Base-by-base conservation (phyloP, 108 stramenopile species). In the Skeletonema tropicum region DNA sequence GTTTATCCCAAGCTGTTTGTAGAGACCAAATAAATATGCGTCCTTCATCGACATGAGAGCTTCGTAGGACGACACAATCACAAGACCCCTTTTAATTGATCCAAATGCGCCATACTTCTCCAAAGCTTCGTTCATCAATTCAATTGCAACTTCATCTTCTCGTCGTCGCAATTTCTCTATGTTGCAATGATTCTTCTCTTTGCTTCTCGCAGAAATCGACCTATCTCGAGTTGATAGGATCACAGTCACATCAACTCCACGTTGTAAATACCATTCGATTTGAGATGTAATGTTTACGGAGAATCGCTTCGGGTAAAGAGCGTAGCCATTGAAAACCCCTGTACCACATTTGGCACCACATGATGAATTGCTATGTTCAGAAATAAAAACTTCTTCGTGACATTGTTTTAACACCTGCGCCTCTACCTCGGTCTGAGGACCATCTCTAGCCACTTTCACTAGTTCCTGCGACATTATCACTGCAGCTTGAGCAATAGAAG, bases 231-330 rank as follows among this genome's bases (percentile, higher is more conserved):
- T 64, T 2, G 52, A 60, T 42, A 82, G 21, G 8, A 82, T 13
- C 11, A 68, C 68, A 52, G 49, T 45, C n/a, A 58, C 39, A 17
- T 83, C 76, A 30, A 83, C 72, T 19, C 76, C 82, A 35, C 74
- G 82, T 29, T 46, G 45, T 21, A 33, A 64, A 46, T 83, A 83
- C 61, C 76, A 73, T 58, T 83, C 45, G 31, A 83, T 64, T 23
- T 83, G 82, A 15, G 60, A 49, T 39, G 76, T 77, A 13, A 83
- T 80, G 29, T 86, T 86, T 49, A 86, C 71, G 46, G 71, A 81
- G 70, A 80, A 86, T 13, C 86, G 69, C 19, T 55, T 57, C 3
- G 86, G 82, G 70, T 83, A 80, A 11, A 73, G 25, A 8, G 67
- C 60, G 29, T 46, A 76, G 11, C 73, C 82, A 58, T 66, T 48